Base-by-base conservation (phyloP, 352 stramenopile species). In the Globisporangium spinosum region DNA sequence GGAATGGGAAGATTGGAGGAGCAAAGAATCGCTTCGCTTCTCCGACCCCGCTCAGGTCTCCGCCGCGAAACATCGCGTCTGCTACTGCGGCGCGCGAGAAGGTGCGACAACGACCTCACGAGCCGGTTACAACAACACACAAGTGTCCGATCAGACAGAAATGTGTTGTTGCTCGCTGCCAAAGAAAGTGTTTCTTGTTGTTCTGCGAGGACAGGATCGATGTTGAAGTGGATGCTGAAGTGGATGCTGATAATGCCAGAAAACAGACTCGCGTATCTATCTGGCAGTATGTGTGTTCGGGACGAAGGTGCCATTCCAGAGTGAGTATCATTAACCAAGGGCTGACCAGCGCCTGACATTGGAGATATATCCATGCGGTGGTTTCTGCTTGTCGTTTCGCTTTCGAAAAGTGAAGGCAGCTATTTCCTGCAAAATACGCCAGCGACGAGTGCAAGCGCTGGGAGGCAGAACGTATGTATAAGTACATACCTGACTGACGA, bases 1-100 rank as follows among this genome's bases (percentile, higher is more conserved):
- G 68, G 38, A 86, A 86, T 4, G 76, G 71, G 8, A 72, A 69
- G 29, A 84, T 76, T 17, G 75, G 49, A 3, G 67, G 65, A 0
- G 69, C 68, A 6, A 73, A 63, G 58, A 61, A 54, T 8, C 56
- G 56, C 29, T 35, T 60, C 4, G 22, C 12, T 20, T 47, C 17
- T 27, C 20, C 57, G 38, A 13, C 22, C 1, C 34, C 45, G n/a
- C n/a, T 69, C 34, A 32, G 10, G 23, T 4, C 47, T 20, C 6
- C 32, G 2, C 25, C 55, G 27, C 34, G 43, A 49, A 70, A 56
- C 58, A 65, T 65, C 45, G 55, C 45, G 20, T 47, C 45, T 27
- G 60, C 15, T 15, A 57, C 15, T 43, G 9, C 45, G 4, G 13
- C 27, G 3, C 12, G 3, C 20, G 45, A 65, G 45, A 40, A 54